Evolutionary conservation across 2,329 filamentous ascomycete species (phyloP), one percentile per base, ranked within the genome.

Genomic region (Ophiocordyceps australis): DNA sequence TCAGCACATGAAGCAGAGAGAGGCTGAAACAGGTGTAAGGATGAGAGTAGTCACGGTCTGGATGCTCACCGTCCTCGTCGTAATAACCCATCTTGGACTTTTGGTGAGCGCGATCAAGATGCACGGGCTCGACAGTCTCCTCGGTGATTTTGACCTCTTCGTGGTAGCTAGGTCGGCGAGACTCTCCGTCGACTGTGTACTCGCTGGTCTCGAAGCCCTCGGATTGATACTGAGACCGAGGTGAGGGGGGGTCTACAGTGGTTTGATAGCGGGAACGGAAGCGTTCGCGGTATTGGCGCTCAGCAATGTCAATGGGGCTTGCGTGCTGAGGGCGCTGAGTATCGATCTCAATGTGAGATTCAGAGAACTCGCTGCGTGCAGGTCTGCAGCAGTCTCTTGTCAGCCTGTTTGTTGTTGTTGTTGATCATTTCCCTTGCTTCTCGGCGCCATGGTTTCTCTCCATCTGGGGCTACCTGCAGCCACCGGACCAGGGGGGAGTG

Each of bases 291-390:
- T 74, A 74, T 52, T 73, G 60, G 53, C 65, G 66, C 54, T 76
- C 71, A 45, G 66, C 66, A 38, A 65, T 49, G 54, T 76, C 71
- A 49, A 75, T 60, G 38, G 61, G 53, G 39, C 51, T 59, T 40
- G 58, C 48, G 45, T 54, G 53, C 34, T 54, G 48, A 43, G 55
- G 53, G 40, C 52, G 49, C 37, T 59, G 60, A 36, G 42, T 43
- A 50, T 78, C 62, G 46, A 73, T 58, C 54, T 80, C 68, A 51
- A 79, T 55, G 49, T 70, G 67, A 50, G 67, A 62, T 50, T 75
- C 67, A 43, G 63, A 57, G 58, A 69, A 72, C 42, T 56, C 42
- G 37, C 43, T 43, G 37, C 38, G 52, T 45, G 41, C 36, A 40
- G 47, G 42, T 41, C 46, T 49, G 42, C 35, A 40, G n/a, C n/a